Base-by-base conservation (phyloP, 2,329 filamentous ascomycete genomes). In the Spiromastix sp. region DNA sequence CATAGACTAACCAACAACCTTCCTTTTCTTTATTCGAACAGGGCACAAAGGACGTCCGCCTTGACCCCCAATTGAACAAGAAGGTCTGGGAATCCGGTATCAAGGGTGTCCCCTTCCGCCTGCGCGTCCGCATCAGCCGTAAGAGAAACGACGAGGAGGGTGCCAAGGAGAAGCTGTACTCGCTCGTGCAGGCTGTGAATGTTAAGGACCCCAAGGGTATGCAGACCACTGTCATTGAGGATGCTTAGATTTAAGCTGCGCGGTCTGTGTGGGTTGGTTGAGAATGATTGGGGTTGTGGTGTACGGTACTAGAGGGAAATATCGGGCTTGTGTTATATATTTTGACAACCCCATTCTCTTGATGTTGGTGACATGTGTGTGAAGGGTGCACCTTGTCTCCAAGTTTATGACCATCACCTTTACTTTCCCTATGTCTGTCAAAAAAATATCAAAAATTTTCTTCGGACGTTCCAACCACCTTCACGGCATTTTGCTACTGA, bases 81-180 rank as follows among this genome's bases (percentile, higher is more conserved):
- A 96, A 98, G 79, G 89, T 98, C 67, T 98, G 91, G 91, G 91
- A 98, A 73, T 75, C 81, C 63, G 91, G 91, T 68, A 80, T 98
- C 76, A 98, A 96, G 84, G 93, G 91, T 61, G 87, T 95, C 53
- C 85, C 89, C 54, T 96, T 81, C 83, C 82, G 93, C 70, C 77
- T 98, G 57, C 89, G 91, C 61, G 80, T 98, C 63, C 86, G 93
- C 72, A 95, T 98, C 72, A 94, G 86, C 64, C 85, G 91, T 71
- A 93, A 93, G 81, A 85, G 91, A 79, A 98, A 98, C 74, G 91
- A 98, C 69, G 91, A 96, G 77, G 91, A 98, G 74, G 85, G 85
- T 60, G 91, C 93, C 66, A 94, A 94, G 77, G 85, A 98, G 80
- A 94, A 93, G 79, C 81, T 98, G 52, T 98, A 96, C 82, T 91